Evolutionary conservation across 2,329 filamentous ascomycete genomes (phyloP), one percentile per base, ranked within the genome.

Genomic region (Neoscytalidium dimidiatum): DNA sequence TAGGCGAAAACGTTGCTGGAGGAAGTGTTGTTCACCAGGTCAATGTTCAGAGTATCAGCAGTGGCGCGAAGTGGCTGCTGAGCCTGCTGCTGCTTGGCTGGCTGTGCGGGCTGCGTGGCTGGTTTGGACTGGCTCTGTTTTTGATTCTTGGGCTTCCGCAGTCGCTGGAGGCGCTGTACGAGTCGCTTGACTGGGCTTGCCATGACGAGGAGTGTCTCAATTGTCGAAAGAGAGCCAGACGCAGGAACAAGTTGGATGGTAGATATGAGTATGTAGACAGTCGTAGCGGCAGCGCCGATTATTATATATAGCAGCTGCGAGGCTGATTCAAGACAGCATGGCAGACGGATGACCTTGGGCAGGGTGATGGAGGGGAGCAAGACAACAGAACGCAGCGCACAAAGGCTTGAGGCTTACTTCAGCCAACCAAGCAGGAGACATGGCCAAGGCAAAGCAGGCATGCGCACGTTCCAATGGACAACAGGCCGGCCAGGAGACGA

Each of bases 1-100:
- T 91, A 90, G 21, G 88, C 90, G 71, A 86, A 92, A 48, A 88
- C 84, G 35, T 77, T 84, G 61, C 80, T 77, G 1, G 88, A 88
- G 31, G 78, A 78, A 1, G 89, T 90, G 69, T 86, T 85, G 78
- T 93, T 93, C 70, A 84, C 80, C 21, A 93, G 77, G 11, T 85
- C 83, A 66, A 92, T 83, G 60, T 85, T 80, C 51, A 92, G 79
- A 8, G 84, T 87, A 23, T 64, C 19, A 26, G 31, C 58, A 19
- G 43, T 29, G 44, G 43, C 44, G 31, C 58, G 58, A 14, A 49
- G 14, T 7, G 57, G 57, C 19, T 46, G 41, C 31, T 61, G 57
- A 3, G 57, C 43, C 13, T 58, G 53, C 23, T 46, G 38, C 17
- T 17, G 38, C 5, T 33, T 44, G 28, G n/a, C 56, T 26, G 26